Evolutionary conservation across 2,329 filamentous ascomycete species (phyloP), one percentile per base, ranked within the genome.

Genomic region (Rhinocladiella similis): DNA sequence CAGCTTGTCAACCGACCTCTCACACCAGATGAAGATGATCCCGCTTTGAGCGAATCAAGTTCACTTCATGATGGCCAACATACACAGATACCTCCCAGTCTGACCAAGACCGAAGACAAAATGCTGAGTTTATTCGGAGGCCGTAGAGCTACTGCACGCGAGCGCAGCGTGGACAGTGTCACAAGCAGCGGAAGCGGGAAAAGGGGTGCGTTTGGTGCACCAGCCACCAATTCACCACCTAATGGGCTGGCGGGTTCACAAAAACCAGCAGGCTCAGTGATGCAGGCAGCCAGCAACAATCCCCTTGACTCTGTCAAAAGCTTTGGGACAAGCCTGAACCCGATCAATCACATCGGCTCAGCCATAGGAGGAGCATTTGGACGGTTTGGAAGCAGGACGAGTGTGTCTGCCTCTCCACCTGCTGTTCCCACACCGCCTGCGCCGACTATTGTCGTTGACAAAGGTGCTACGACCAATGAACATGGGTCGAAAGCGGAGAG

Each of bases 231-330:
- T 33, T 58, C 53, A 13, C 46, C 57, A 59, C 66, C 33, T 65
- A 68, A 56, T 70, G 70, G 9, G 69, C 69, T 70, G 14, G 10
- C 54, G 18, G 43, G 66, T 3, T 43, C 68, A 5, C 63, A 69
- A 38, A 57, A 59, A 42, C 16, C 60, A 25, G 66, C 68, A 22
- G 62, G 65, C 16, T 51, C 67, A 27, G 59, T 71, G 6, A 65
- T 75, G 9, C 59, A 59, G 63, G 67, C 22, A 58, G 65, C 68
- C 6, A 63, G 61, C 7, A 62, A 68, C 50, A 83, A 81, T 59
- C 86, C 88, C 12, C 83, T 95, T 1, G 90, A 95, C 61, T 90
- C 90, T 12, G 87, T 96, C 77, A 85, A 89, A 53, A 93, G 83
- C 69, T 80, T 96, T 58, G 87, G 90, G 36, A 94, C 83, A 69